Conservation (phyloP, 148 eudicot genomes). For the Suaeda aralocaspica region DNA sequence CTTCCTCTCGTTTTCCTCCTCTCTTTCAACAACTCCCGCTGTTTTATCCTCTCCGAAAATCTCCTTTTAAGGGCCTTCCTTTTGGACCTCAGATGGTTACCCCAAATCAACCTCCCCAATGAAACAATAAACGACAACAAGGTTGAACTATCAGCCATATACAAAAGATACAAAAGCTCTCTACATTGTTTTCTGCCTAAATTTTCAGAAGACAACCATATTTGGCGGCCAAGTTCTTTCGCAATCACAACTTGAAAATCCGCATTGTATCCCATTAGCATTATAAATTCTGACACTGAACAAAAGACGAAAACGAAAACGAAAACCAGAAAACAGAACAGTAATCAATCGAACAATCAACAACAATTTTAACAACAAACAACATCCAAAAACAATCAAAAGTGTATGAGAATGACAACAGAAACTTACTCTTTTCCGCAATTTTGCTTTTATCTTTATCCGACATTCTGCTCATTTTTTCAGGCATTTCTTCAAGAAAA, state of each 20-base stretch:
- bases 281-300: slow-evolving; percentile 33
- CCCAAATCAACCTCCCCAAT: slow-evolving; percentile 29
- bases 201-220: slow-evolving; percentile 26
- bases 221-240: slow-evolving; percentile 26
- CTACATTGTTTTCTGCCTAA: slow-evolving; percentile 35
- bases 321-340: neutral
- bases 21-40: slow-evolving; percentile 16
- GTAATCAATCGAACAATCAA: neutral
- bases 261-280: slow-evolving; percentile 36
- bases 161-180: slow-evolving; percentile 33
- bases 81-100: slow-evolving; percentile 26
- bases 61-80: slow-evolving; percentile 19
- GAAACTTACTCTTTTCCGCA: slow-evolving; percentile 30
- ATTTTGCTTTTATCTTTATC: slow-evolving; percentile 32
- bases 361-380: neutral
- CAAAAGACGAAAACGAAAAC: neutral
- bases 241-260: slow-evolving; percentile 37
- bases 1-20: slow-evolving; percentile 12
- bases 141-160: slow-evolving; percentile 33
- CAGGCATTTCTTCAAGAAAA: slow-evolving; percentile 16
- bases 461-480: slow-evolving; percentile 25
- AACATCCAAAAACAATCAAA: neutral
- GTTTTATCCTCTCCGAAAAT: slow-evolving; percentile 18
- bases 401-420: neutral
- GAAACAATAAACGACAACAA: slow-evolving; percentile 34